A percentile compares a stretch with the other conserved stretches of the same genome.
phyloP scores from a whole-genome alignment of 371 early-diverging fungal species.

The Rhizopus microsporus region DNA sequence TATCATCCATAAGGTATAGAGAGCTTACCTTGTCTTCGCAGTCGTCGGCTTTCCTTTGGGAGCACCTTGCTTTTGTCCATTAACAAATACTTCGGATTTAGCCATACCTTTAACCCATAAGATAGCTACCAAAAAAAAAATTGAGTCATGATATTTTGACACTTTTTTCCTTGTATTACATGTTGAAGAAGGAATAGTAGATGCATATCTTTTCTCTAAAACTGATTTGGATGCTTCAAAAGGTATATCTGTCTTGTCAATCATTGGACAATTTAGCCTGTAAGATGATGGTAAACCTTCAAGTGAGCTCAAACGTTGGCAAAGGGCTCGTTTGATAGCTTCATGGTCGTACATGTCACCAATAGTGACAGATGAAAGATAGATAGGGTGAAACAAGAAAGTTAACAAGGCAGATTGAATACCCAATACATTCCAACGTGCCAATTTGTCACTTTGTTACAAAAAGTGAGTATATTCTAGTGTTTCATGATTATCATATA shows the following conservation, averaged over 20 bases:
- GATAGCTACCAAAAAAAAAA: conserved; percentile 35
- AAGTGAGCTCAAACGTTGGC: conserved; percentile 42
- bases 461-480: neutral
- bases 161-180: conserved; percentile 19
- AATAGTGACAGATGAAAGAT: conserved; percentile 62
- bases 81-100: conserved; percentile 57
- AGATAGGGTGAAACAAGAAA: conserved; percentile 62
- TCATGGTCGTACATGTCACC: conserved; percentile 66
- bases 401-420: conserved; percentile 71
- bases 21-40: conserved; percentile 38
- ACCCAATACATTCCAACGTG: conserved; percentile 83
- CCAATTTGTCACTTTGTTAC: conserved; percentile 77
- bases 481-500: neutral
- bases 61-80: conserved; percentile 59
- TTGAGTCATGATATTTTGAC: no score
- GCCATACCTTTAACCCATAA: conserved; percentile 55
- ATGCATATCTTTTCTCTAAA: conserved; percentile 29
- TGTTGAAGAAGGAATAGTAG: conserved; percentile 44
- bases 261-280: conserved; percentile 28
- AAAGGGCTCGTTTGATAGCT: conserved; percentile 67
- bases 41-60: conserved; percentile 50
- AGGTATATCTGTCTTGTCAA: conserved; percentile 26
- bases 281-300: conserved; percentile 28
- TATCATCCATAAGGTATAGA: conserved; percentile 9
- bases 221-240: conserved; percentile 55